Percentiles rank a stretch among this genome's conserved stretches.
These are phyloP conservation scores for Paramecium caudatum DNA, from an alignment of 73 alveolate species.

Conservation along the genomic window DNA sequence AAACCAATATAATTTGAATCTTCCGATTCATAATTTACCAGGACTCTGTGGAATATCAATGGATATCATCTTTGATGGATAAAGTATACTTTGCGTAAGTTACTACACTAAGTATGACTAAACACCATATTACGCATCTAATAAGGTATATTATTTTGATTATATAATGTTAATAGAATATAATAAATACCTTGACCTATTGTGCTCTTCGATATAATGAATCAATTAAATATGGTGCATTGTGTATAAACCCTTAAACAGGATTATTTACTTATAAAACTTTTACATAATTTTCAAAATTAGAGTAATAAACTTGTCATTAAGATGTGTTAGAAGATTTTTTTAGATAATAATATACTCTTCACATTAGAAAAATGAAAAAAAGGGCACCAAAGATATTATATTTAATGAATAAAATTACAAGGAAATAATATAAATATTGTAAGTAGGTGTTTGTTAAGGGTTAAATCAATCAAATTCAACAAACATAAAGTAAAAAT, in stretches of 20 bases:
- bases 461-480: too few species aligned
- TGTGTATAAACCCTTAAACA: neutral
- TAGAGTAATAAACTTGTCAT: too few species aligned
- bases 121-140: neutral
- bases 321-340: too few species aligned
- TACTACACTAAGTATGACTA: neutral
- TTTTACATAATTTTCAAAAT: too few species aligned
- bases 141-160: neutral
- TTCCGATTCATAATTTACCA: neutral
- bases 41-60: neutral
- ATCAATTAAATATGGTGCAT: neutral
- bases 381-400: neutral
- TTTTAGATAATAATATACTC: too few species aligned
- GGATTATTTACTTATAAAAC: slow-evolving; percentile 2
- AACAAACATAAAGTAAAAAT: too few species aligned
- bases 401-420: neutral
- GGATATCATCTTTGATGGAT: neutral
- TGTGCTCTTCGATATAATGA: neutral
- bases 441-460: neutral
- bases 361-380: too few species aligned
- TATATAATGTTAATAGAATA: neutral
- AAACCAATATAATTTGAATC: too few species aligned
- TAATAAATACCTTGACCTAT: neutral
- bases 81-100: neutral
- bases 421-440: neutral